A percentile compares a stretch with the other conserved stretches of the same genome.
phyloP scores from a whole-genome alignment of 2,329 filamentous ascomycete genomes.

The Ophidiomyces ophidiicola region DNA sequence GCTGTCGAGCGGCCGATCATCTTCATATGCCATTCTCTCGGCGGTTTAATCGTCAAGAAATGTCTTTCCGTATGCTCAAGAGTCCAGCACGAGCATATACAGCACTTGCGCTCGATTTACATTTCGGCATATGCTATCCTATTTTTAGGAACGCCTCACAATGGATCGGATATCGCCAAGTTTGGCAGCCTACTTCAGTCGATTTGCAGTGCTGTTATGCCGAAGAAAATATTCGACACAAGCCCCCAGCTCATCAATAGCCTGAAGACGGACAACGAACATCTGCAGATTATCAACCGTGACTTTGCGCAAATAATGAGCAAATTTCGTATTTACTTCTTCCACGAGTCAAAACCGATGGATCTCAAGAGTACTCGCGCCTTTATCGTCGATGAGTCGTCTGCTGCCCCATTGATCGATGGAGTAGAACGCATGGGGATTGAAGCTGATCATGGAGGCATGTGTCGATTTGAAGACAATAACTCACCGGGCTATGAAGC shows the following conservation, averaged over 20 bases:
- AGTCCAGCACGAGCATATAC: constrained; percentile 46
- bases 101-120: constrained; percentile 56
- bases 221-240: constrained; percentile 53
- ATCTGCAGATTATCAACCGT: constrained; percentile 59
- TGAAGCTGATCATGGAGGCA: constrained; percentile 56
- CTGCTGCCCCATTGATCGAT: constrained; percentile 56
- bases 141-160: constrained; percentile 67
- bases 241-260: constrained; percentile 57
- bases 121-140: constrained; percentile 65
- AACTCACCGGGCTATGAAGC: constrained; percentile 54
- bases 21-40: constrained; percentile 63
- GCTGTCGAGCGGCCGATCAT: constrained; percentile 55
- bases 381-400: constrained; percentile 57
- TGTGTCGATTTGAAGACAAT: constrained; percentile 58
- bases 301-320: constrained; percentile 60
- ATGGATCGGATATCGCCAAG: constrained; percentile 54
- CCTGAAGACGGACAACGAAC: constrained; percentile 62
- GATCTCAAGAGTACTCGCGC: constrained; percentile 52
- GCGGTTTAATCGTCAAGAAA: constrained; percentile 59
- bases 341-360: constrained; percentile 61
- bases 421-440: constrained; percentile 64
- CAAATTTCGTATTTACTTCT: constrained; percentile 62
- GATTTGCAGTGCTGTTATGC: constrained; percentile 54
- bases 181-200: constrained; percentile 57
- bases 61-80: constrained; percentile 56